Conservation (phyloP, 306 rosid species). For the Malus fusca region DNA sequence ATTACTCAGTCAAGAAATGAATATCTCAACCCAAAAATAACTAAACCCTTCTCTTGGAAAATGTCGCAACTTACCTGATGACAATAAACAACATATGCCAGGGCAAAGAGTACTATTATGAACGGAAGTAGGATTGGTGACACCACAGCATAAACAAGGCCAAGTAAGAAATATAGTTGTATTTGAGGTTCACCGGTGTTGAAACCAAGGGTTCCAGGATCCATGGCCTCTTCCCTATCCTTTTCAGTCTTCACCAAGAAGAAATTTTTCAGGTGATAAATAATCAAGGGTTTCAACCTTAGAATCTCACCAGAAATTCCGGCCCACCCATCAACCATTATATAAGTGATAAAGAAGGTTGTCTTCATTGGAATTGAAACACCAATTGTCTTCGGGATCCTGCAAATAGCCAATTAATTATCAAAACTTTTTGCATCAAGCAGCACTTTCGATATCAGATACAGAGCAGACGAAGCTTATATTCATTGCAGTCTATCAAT, state of each 20-base stretch:
- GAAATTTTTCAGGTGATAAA: no score
- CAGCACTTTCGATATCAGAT: background rate
- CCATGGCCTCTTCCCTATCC: slow-evolving; percentile 97
- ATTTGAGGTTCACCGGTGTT: slow-evolving; percentile 93
- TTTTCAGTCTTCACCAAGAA: no score
- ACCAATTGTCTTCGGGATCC: slow-evolving; percentile 84
- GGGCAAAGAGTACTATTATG: slow-evolving; percentile 71
- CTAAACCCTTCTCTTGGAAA: background rate
- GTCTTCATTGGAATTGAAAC: slow-evolving; percentile 99
- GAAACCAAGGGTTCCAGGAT: slow-evolving; percentile 90
- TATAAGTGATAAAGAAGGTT: slow-evolving; percentile 93
- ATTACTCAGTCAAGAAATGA: background rate
- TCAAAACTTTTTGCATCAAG: background rate
- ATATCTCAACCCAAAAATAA: background rate
- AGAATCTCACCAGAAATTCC: no score
- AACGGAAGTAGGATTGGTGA: slow-evolving; percentile 85
- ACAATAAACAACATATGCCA: slow-evolving; percentile 85
- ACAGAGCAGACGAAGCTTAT: background rate
- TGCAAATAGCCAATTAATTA: slow-evolving; percentile 27
- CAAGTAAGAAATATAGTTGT: slow-evolving; percentile 91
- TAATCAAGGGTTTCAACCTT: no score
- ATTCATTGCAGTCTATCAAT: background rate
- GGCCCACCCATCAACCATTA: no score
- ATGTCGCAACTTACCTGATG: slow-evolving; percentile 68
- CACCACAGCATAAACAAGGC: slow-evolving; percentile 88